phyloP scores from a whole-genome alignment of 805 yeast genomes.

The Lipomyces yamadae region DNA sequence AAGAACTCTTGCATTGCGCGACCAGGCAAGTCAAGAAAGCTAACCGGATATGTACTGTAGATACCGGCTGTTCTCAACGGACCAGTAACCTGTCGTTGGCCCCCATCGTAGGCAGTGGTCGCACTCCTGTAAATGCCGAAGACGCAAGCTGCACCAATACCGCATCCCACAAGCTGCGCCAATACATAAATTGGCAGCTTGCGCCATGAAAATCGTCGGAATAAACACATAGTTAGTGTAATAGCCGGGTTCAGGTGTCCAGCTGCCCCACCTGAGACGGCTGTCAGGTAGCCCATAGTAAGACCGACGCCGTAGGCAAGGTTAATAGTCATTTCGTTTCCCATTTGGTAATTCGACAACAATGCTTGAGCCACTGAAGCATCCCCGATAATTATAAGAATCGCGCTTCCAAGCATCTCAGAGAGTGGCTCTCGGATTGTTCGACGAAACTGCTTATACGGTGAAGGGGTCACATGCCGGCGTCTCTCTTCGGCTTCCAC shows the following conservation, averaged over 20 bases:
- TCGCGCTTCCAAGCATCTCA: conserved; percentile 57
- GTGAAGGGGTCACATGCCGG: conserved; percentile 7
- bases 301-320: conserved; percentile 62
- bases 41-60: conserved; percentile 54
- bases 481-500: conserved; percentile 21
- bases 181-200: conserved; percentile 54
- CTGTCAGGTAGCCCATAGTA: conserved; percentile 55
- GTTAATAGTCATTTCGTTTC: conserved; percentile 52
- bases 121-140: conserved; percentile 54
- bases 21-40: conserved; percentile 50
- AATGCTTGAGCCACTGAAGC: conserved; percentile 55
- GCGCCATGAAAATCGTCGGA: conserved; percentile 57
- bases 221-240: conserved; percentile 54
- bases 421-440: conserved; percentile 54
- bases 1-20: conserved; percentile 57
- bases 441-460: conserved; percentile 37
- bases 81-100: conserved; percentile 44
- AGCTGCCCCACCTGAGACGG: conserved; percentile 60
- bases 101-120: conserved; percentile 49
- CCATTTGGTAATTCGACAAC: conserved; percentile 49
- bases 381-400: conserved; percentile 54
- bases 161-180: conserved; percentile 58
- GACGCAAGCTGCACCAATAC: conserved; percentile 53
- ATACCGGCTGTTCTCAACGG: conserved; percentile 50
- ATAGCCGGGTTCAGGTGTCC: conserved; percentile 64